Evolutionary conservation across 164 flowering plant genomes (phyloP), one percentile per base, ranked within the genome.

Genomic region (Pachysandra terminalis): DNA sequence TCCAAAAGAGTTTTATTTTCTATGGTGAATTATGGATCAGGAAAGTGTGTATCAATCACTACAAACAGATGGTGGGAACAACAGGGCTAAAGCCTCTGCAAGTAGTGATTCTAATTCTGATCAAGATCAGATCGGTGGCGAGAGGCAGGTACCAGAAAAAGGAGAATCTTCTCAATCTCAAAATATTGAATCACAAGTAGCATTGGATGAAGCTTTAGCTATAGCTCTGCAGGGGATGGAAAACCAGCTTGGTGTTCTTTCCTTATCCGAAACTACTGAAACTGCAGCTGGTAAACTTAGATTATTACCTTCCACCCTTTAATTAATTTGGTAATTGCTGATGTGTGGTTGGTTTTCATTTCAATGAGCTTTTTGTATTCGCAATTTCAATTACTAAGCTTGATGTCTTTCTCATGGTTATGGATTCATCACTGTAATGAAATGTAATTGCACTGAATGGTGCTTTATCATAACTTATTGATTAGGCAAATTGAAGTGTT

Each of bases 191-290:
- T 70, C 71, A 25, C 80, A 77, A 63, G 40, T 74, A 51, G 73
- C 56, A 32, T 13, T 48, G 22, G 80, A 77, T 68, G 77, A 74
- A 71, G 80, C 69, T 53, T 55, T 70, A 32, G 80, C 80, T 54
- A 45, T 35, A 41, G 52, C 60, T 37, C 67, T 77, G 67, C 74
- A 70, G 58, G 80, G 70, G 58, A 17, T 55, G 73, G 80, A 77
- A 63, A 48, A 67, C 63, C 74, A 66, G 28, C n/a, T 41, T 21
- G 61, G 8, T 21, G 64, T 8, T 58, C 26, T 63, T 53, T 73
- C 72, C 25, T 27, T 70, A 13, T 27, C 41, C 25, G 77, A 56
- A 64, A 60, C 66, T 48, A 27, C 52, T 35, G 66, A 35, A 69
- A 73, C 62, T 26, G 67, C 68, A 64, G 21, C 27, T 23, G 74